phyloP scores from a whole-genome alignment of 495 filamentous ascomycete species.

The Alectoria sarmentosa region DNA sequence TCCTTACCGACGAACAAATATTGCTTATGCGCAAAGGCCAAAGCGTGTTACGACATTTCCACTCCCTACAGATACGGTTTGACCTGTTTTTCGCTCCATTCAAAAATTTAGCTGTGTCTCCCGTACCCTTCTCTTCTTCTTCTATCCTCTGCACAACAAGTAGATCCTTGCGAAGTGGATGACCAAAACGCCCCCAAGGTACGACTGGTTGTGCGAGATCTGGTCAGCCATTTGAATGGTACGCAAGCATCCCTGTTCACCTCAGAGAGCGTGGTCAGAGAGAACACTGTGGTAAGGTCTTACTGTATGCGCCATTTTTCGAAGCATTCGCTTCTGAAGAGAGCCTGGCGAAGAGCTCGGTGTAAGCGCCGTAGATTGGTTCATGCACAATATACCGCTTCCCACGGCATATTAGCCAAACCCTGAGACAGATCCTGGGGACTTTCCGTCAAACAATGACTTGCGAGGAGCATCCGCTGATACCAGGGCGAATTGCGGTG shows the following conservation, averaged over 20 bases:
- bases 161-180: neutral
- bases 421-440: neutral
- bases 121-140: neutral
- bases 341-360: neutral
- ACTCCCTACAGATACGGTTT: neutral
- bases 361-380: constrained; percentile 2
- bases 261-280: neutral
- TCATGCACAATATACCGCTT: neutral
- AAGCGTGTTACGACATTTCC: neutral
- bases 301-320: neutral
- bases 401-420: neutral
- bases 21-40: neutral
- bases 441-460: neutral
- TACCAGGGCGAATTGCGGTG: constrained; percentile 9
- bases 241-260: neutral
- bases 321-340: constrained; percentile 3
- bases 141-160: neutral
- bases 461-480: neutral
- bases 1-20: neutral
- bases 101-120: neutral
- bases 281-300: neutral
- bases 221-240: neutral
- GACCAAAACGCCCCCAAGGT: neutral
- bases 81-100: neutral
- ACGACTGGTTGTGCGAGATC: neutral